Conservation (phyloP, 176 grass and related monocot genomes). For the Rhipidocladum racemiflorum region DNA sequence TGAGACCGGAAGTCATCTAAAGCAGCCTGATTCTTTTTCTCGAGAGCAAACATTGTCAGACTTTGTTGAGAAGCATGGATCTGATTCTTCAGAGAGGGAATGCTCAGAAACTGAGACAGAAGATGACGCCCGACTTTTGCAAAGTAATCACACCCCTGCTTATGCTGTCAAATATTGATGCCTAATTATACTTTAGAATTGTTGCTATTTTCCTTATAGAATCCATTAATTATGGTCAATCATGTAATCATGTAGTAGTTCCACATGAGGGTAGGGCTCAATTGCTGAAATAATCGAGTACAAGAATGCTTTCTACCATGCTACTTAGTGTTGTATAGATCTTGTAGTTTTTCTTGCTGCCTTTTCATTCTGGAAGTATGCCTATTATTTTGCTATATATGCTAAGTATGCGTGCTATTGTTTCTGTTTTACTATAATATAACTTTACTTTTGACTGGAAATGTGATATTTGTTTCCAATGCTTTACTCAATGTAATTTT, state of each 20-base stretch:
- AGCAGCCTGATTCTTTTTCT: constrained; percentile 35
- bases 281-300: neutral
- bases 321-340: neutral
- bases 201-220: neutral
- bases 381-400: neutral
- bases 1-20: constrained; percentile 37
- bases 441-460: neutral
- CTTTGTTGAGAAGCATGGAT: constrained; percentile 38
- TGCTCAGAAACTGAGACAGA: constrained; percentile 65
- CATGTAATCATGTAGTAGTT: constrained; percentile 21
- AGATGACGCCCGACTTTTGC: constrained; percentile 45
- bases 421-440: neutral
- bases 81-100: constrained; percentile 46
- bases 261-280: neutral
- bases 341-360: neutral
- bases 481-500: neutral
- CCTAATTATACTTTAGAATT: neutral
- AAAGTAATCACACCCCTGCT: constrained; percentile 22
- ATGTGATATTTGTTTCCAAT: neutral
- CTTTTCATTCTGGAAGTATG: neutral
- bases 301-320: neutral
- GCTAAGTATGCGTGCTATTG: neutral
- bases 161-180: constrained; percentile 12
- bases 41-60: constrained; percentile 44
- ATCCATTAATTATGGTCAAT: neutral